A percentile compares a stretch with the other conserved stretches of the same genome.
These are phyloP conservation scores for Fragaria ananassa DNA, from an alignment of 306 rosid species.

Conservation along the genomic window DNA sequence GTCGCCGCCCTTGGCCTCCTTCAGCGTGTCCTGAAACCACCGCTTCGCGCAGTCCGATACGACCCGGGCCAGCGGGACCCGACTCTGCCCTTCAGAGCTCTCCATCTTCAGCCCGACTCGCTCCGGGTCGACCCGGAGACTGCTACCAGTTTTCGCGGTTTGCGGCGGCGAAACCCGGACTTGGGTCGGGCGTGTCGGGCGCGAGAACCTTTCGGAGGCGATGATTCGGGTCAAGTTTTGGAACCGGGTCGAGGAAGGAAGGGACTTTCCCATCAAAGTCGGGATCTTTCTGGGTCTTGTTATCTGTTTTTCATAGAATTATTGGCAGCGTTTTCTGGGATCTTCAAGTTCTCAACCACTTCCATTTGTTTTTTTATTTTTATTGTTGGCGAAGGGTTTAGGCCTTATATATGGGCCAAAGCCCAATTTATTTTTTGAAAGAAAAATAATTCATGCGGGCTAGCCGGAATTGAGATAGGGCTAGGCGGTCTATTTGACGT, in stretches of 20 bases:
- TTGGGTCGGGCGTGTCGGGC: slow-evolving; percentile 26
- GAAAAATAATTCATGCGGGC: too few species aligned
- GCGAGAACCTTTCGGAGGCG: slow-evolving; percentile 40
- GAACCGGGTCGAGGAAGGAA: slow-evolving; percentile 44
- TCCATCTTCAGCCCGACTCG: slow-evolving; percentile 32
- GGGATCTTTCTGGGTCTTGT: not conserved
- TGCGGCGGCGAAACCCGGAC: slow-evolving; percentile 36
- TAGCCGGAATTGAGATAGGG: too few species aligned
- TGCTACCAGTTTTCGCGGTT: slow-evolving; percentile 14
- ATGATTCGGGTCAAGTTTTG: slow-evolving; percentile 47
- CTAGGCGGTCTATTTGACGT: too few species aligned
- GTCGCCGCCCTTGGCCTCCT: slow-evolving; percentile 76
- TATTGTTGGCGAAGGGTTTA: not conserved
- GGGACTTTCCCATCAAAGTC: slow-evolving; percentile 61
- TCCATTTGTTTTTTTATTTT: not conserved
- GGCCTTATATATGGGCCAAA: too few species aligned
- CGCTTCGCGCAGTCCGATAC: slow-evolving; percentile 72
- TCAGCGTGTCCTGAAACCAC: slow-evolving; percentile 81
- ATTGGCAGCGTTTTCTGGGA: not conserved
- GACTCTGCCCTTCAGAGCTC: slow-evolving; percentile 29
- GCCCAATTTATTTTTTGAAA: too few species aligned
- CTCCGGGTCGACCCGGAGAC: slow-evolving; percentile 33
- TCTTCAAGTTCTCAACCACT: not conserved
- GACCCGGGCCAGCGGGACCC: slow-evolving; percentile 57
- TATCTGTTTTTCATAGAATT: slow-evolving; percentile 2